Evolutionary conservation across 2,329 filamentous ascomycete genomes (phyloP).

Genomic region (Aspergillus japonicus): DNA sequence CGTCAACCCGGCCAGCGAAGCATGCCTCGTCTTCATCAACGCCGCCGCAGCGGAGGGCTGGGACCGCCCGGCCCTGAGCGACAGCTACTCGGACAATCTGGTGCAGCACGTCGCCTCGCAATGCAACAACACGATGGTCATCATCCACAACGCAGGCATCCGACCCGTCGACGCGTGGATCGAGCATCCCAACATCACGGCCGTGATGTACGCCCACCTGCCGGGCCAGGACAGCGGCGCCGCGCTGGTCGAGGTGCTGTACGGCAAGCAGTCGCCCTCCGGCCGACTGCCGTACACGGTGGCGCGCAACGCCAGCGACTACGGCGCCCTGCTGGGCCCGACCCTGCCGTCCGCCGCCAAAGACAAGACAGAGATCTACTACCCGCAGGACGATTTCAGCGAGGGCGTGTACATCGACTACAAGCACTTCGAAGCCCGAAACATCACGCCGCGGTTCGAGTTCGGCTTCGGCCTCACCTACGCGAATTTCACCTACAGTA

Average conservation of each 20-base stretch:
- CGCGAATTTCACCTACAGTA: conserved; percentile 53
- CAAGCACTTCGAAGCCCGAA: conserved; percentile 7
- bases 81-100: conserved; percentile 52
- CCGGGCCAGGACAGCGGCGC: conserved; percentile 62
- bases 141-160: conserved; percentile 63
- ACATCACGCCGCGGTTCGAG: conserved; percentile 7
- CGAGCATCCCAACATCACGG: conserved; percentile 63
- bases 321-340: conserved; percentile 35
- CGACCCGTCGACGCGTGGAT: conserved; percentile 57
- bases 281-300: conserved; percentile 54
- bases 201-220: conserved; percentile 61
- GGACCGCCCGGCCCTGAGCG: conserved; percentile 34
- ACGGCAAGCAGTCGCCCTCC: conserved; percentile 46
- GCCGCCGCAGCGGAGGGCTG: conserved; percentile 40
- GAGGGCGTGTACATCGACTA: conserved; percentile 17
- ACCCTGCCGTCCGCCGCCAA: background rate
- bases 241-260: conserved; percentile 55
- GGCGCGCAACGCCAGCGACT: conserved; percentile 56
- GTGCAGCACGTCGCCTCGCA: conserved; percentile 56
- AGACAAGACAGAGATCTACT: background rate
- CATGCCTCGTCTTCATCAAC: conserved; percentile 59
- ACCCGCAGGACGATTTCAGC: conserved; percentile 12
- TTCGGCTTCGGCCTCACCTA: conserved; percentile 14
- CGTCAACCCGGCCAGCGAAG: conserved; percentile 39
- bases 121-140: conserved; percentile 63